phyloP scores from a whole-genome alignment of 83 land plant species.

The Diphasiastrum complanatum region DNA sequence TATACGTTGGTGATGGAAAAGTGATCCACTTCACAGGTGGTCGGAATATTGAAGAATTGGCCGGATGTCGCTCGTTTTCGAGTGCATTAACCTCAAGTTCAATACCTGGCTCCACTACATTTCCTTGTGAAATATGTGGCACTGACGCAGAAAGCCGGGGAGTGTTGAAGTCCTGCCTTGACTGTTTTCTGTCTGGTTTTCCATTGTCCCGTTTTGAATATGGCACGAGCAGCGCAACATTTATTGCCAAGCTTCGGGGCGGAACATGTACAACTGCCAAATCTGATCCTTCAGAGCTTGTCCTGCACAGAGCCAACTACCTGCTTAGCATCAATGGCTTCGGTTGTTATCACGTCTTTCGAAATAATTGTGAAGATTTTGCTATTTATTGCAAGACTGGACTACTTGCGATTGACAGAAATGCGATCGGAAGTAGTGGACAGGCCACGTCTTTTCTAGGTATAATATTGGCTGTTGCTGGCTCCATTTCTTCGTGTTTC shows the following conservation, averaged over 20 bases:
- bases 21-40: slow-evolving; percentile 1
- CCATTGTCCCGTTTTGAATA: slow-evolving; percentile 62
- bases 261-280: slow-evolving; percentile 80
- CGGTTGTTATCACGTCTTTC: slow-evolving; percentile 66
- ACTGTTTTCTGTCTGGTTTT: slow-evolving; percentile 63
- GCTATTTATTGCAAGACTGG: slow-evolving; percentile 95
- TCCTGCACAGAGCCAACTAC: slow-evolving; percentile 64
- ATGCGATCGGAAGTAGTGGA: slow-evolving; percentile 60
- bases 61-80: neutral
- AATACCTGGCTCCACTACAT: too few species aligned
- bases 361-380: slow-evolving; percentile 89
- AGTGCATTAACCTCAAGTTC: neutral
- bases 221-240: slow-evolving; percentile 41
- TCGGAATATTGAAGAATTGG: neutral
- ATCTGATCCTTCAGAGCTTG: slow-evolving; percentile 53
- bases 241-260: slow-evolving; percentile 73
- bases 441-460: slow-evolving; percentile 54
- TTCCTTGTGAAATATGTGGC: slow-evolving; percentile 28
- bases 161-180: slow-evolving; percentile 63
- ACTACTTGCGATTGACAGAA: slow-evolving; percentile 36
- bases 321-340: slow-evolving; percentile 64
- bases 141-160: slow-evolving; percentile 32
- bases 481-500: slow-evolving; percentile 50
- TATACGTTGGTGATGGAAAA: slow-evolving; percentile 3
- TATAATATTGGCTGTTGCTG: slow-evolving; percentile 42